These are phyloP conservation scores for Tylopilus subfusipes DNA, from an alignment of 768 basidiomycete species.

Conservation along the genomic window DNA sequence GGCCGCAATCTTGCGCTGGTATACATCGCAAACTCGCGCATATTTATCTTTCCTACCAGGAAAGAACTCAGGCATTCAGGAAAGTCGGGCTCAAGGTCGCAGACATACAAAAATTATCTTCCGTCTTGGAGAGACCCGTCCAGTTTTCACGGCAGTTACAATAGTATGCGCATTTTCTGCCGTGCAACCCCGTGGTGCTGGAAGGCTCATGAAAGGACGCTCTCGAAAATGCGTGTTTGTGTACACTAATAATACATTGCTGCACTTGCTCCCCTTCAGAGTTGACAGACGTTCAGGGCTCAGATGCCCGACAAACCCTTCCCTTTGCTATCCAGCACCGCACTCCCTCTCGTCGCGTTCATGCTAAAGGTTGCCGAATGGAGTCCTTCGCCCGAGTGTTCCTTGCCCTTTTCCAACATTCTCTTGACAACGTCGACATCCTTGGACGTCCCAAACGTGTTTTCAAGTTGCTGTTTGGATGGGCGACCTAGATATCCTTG, in stretches of 20 bases:
- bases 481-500: constrained; percentile 74
- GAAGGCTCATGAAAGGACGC: not conserved
- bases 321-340: constrained; percentile 38
- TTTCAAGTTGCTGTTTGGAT: constrained; percentile 84
- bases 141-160: no score
- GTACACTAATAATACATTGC: constrained; percentile 20
- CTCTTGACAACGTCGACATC: constrained; percentile 58
- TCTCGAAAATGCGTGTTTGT: not conserved
- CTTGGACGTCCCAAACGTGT: constrained; percentile 59
- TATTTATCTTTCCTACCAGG: no score
- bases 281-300: constrained; percentile 3
- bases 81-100: no score
- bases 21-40: no score
- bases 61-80: no score
- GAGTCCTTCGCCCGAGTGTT: constrained; percentile 51
- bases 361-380: constrained; percentile 12
- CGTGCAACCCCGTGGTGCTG: no score
- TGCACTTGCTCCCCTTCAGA: not conserved
- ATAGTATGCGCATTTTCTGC: no score
- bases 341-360: constrained; percentile 34
- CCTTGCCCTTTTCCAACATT: constrained; percentile 62
- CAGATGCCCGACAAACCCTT: constrained; percentile 37
- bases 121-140: no score
- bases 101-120: no score
- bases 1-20: no score